phyloP scores from a whole-genome alignment of 306 rosid species.

The Sicyos edulis region DNA sequence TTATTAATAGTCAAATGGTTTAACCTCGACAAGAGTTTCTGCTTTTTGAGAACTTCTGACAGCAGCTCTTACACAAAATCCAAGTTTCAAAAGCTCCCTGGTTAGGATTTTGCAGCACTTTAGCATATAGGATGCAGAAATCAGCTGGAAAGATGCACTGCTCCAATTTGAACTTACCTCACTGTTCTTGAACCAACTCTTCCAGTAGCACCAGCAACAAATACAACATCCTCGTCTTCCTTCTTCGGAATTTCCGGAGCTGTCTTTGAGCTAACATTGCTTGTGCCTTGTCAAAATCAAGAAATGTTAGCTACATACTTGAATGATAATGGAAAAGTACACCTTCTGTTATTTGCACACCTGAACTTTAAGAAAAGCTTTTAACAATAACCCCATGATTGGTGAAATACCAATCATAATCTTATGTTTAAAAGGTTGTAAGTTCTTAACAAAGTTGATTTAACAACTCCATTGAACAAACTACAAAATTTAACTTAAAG shows the following conservation, averaged over 20 bases:
- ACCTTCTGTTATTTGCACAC: not conserved
- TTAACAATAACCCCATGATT: not conserved
- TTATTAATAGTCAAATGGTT: conserved; percentile 17
- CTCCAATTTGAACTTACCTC: conserved; percentile 42
- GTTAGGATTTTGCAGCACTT: conserved; percentile 16
- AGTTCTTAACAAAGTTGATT: not conserved
- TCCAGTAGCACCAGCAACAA: conserved; percentile 99
- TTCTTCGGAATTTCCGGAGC: conserved; percentile 37
- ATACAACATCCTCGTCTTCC: conserved; percentile 65
- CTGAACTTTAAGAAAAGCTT: not conserved
- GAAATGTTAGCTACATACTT: conserved; percentile 21
- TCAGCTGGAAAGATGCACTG: conserved; percentile 14
- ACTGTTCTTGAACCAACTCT: conserved; percentile 92
- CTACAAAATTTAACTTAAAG: not conserved
- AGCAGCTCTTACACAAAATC: conserved; percentile 83
- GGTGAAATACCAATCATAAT: conserved; percentile 5
- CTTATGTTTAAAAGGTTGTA: not conserved
- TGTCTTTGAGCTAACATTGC: conserved; percentile 31
- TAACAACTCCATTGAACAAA: not conserved
- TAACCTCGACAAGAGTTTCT: conserved; percentile 56
- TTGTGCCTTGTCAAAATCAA: conserved; percentile 41
- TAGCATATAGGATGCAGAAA: conserved; percentile 15
- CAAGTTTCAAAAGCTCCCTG: conserved; percentile 98
- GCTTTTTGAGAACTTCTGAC: conserved; percentile 73
- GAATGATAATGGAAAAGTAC: not conserved